A percentile compares a stretch with the other conserved stretches of the same genome.
Evolutionary conservation across 352 stramenopile genomes (phyloP).

Genomic region (Albugo candida): DNA sequence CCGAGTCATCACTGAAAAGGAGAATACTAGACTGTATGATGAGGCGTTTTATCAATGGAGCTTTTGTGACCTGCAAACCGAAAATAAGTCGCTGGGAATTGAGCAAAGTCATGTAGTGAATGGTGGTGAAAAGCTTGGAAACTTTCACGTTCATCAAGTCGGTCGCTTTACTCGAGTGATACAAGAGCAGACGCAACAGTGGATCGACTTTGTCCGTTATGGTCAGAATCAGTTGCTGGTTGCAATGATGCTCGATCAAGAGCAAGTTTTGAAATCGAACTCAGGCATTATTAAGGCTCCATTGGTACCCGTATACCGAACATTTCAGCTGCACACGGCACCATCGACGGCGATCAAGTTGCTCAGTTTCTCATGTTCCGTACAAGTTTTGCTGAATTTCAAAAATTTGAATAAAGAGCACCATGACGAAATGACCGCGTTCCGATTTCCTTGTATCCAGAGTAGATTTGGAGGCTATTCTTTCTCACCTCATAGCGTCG

Average conservation of each 20-base stretch:
- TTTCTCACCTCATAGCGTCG: constrained; percentile 7
- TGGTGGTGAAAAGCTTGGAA: constrained; percentile 28
- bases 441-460: no score
- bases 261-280: neutral
- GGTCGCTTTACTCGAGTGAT: constrained; percentile 32
- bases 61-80: constrained; percentile 9
- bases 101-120: constrained; percentile 20
- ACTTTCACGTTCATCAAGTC: constrained; percentile 46
- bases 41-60: no score
- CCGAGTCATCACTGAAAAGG: neutral
- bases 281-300: constrained; percentile 6
- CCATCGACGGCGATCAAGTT: neutral
- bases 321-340: constrained; percentile 12
- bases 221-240: constrained; percentile 21
- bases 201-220: constrained; percentile 36
- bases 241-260: neutral
- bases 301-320: constrained; percentile 14
- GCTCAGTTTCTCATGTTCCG: constrained; percentile 31
- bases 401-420: constrained; percentile 9
- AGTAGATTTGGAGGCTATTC: no score
- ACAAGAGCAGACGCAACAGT: constrained; percentile 40
- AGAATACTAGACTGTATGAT: constrained; percentile 6
- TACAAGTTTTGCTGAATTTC: constrained; percentile 31
- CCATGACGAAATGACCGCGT: no score
- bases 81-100: neutral